These are phyloP conservation scores for Onygenales sp. DNA, from an alignment of 2,329 filamentous ascomycete species.

Conservation along the genomic window DNA sequence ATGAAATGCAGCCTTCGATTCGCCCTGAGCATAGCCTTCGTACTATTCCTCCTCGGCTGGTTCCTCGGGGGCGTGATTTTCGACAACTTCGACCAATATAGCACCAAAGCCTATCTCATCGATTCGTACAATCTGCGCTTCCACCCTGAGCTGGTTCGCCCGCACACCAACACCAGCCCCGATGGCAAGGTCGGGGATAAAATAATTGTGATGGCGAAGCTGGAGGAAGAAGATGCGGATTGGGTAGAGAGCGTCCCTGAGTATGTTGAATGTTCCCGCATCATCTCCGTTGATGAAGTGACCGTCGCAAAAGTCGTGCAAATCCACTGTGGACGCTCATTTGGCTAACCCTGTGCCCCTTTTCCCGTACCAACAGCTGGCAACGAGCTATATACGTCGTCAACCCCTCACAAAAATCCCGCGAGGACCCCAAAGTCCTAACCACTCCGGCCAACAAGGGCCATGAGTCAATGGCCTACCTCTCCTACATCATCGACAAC, in stretches of 20 bases:
- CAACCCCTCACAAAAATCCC: conserved; percentile 22
- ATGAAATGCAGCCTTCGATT: conserved; percentile 25
- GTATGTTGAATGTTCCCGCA: conserved; percentile 19
- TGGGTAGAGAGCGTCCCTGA: conserved; percentile 41
- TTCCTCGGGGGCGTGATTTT: conserved; percentile 23
- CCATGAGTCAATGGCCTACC: conserved; percentile 45
- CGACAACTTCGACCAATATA: conserved; percentile 27
- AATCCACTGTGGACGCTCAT: neutral
- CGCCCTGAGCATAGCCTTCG: conserved; percentile 14
- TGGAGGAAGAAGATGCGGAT: conserved; percentile 33
- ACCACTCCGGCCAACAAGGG: conserved; percentile 36
- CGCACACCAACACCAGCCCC: conserved; percentile 1
- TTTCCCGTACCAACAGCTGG: conserved; percentile 26
- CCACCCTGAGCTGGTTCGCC: neutral
- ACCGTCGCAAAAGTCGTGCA: neutral
- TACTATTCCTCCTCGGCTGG: conserved; percentile 21
- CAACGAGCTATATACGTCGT: conserved; percentile 37
- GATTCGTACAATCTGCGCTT: conserved; percentile 19
- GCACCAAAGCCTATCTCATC: conserved; percentile 26
- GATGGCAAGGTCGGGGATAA: conserved; percentile 22
- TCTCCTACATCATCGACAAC: conserved; percentile 42
- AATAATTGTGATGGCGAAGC: conserved; percentile 36
- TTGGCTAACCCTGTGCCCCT: neutral
- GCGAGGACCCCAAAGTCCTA: conserved; percentile 7
- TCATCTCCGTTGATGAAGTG: neutral